Evolutionary conservation across 306 rosid genomes (phyloP).

Genomic region (Mimosa pudica): DNA sequence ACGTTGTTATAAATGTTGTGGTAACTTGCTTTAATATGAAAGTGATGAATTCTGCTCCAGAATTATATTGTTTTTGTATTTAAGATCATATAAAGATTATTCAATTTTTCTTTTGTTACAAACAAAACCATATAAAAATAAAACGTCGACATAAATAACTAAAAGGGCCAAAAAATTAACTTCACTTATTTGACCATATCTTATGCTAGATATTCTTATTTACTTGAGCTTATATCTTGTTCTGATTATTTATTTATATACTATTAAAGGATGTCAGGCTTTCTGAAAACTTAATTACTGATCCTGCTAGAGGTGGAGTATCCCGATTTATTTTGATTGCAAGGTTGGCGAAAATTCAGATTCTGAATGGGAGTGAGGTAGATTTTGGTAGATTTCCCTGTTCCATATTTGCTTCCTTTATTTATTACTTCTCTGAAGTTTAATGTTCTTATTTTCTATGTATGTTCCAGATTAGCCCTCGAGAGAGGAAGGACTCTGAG

Average conservation of each 20-base stretch:
- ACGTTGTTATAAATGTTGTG: not conserved
- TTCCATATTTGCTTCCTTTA: slow-evolving; percentile 24
- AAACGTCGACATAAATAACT: not conserved
- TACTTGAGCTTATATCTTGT: slow-evolving; percentile 28
- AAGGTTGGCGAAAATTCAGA: slow-evolving; percentile 70
- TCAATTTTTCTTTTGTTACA: slow-evolving; percentile 1
- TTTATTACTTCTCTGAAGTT: slow-evolving; percentile 9
- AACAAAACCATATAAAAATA: not conserved
- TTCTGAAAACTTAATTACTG: slow-evolving; percentile 83
- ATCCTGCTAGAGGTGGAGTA: slow-evolving; percentile 70
- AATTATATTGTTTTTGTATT: not conserved
- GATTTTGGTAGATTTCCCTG: slow-evolving; percentile 27
- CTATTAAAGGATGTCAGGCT: slow-evolving; percentile 76
- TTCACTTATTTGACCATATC: too few relatives aligned
- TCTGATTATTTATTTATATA: slow-evolving; percentile 42
- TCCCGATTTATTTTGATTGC: slow-evolving; percentile 83
- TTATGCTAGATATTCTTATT: slow-evolving; percentile 1
- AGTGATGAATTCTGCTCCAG: not conserved
- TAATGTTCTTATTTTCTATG: slow-evolving; percentile 28
- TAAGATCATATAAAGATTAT: not conserved
- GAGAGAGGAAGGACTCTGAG: slow-evolving; percentile 97
- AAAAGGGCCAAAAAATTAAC: too few relatives aligned
- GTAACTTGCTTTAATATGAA: not conserved
- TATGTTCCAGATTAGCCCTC: slow-evolving; percentile 64
- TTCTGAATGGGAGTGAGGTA: slow-evolving; percentile 94